phyloP scores from a whole-genome alignment of 192 early-diverging fungal species.

The Coemansia sp. region DNA sequence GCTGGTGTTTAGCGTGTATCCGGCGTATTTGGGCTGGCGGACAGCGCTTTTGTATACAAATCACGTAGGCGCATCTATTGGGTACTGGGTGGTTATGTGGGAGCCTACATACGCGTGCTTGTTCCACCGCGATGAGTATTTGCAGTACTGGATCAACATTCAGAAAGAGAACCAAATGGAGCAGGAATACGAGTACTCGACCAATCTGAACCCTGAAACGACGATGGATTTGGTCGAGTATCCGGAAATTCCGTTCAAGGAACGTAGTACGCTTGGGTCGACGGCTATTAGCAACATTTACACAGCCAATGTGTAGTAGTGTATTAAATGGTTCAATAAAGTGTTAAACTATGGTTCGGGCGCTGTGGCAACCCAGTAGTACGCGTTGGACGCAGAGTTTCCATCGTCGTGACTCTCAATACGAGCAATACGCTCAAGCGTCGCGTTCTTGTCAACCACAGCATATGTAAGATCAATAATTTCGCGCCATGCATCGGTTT shows the following conservation, averaged over 20 bases:
- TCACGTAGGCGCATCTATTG: slow-evolving; percentile 28
- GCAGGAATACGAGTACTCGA: slow-evolving; percentile 29
- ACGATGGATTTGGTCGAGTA: slow-evolving; percentile 14
- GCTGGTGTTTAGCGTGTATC: slow-evolving; percentile 25
- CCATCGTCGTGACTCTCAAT: slow-evolving; percentile 48
- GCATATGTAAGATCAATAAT: slow-evolving; percentile 50
- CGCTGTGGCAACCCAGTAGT: slow-evolving; percentile 54
- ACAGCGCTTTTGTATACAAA: slow-evolving; percentile 29
- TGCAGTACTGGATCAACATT: slow-evolving; percentile 41
- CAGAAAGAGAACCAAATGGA: slow-evolving; percentile 35
- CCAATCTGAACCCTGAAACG: slow-evolving; percentile 17
- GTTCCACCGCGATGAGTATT: slow-evolving; percentile 34
- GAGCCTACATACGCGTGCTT: slow-evolving; percentile 40
- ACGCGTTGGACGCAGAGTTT: slow-evolving; percentile 54
- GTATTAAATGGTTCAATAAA: slow-evolving; percentile 21
- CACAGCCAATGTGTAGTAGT: not conserved
- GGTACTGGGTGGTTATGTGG: slow-evolving; percentile 45
- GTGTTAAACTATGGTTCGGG: not conserved
- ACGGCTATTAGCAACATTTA: no score
- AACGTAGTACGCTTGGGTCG: slow-evolving; percentile 1
- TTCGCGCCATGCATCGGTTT: slow-evolving; percentile 38
- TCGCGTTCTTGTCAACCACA: slow-evolving; percentile 40
- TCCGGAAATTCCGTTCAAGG: slow-evolving; percentile 6
- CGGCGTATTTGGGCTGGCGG: slow-evolving; percentile 38
- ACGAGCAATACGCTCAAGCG: slow-evolving; percentile 16